Conservation (phyloP, 129 eudicot species). For the Tagetes patula region DNA sequence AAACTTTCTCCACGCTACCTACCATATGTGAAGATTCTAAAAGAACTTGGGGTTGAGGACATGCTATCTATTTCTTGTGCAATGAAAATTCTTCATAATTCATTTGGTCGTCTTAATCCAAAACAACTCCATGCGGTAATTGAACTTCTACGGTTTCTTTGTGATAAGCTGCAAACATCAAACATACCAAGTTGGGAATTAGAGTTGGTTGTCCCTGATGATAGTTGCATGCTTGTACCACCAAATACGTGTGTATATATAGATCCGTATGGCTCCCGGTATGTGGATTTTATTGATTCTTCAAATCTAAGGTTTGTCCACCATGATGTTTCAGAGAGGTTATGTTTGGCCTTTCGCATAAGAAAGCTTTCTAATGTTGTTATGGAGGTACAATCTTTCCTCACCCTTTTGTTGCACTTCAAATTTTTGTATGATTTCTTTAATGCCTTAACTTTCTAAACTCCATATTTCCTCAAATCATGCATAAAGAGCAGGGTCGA, state of each 20-base stretch:
- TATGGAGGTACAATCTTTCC: conserved; percentile 8
- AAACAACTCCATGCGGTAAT: conserved; percentile 5
- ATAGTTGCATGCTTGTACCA: conserved; percentile 15
- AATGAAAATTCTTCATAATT: neutral
- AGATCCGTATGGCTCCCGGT: conserved; percentile 10
- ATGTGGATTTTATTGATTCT: neutral
- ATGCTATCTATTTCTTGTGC: conserved; percentile 12
- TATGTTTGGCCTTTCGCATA: conserved; percentile 22
- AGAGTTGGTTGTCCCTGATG: conserved; percentile 22
- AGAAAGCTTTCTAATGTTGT: conserved; percentile 24
- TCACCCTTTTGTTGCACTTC: neutral
- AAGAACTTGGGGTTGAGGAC: conserved; percentile 8
- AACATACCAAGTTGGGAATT: neutral
- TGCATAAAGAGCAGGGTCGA: too few relatives aligned
- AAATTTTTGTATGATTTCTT: too few relatives aligned
- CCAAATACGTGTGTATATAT: conserved; percentile 14
- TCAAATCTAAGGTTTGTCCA: conserved; percentile 18
- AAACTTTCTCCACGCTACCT: conserved; percentile 19
- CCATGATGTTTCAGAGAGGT: conserved; percentile 9
- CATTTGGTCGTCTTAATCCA: conserved; percentile 10
- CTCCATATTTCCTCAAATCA: too few relatives aligned
- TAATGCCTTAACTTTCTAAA: too few relatives aligned
- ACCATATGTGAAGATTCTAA: conserved; percentile 16
- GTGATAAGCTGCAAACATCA: neutral
- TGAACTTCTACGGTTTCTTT: conserved; percentile 16